Conservation (phyloP, 2,329 filamentous ascomycete genomes). For the Cytospora schulzeri region DNA sequence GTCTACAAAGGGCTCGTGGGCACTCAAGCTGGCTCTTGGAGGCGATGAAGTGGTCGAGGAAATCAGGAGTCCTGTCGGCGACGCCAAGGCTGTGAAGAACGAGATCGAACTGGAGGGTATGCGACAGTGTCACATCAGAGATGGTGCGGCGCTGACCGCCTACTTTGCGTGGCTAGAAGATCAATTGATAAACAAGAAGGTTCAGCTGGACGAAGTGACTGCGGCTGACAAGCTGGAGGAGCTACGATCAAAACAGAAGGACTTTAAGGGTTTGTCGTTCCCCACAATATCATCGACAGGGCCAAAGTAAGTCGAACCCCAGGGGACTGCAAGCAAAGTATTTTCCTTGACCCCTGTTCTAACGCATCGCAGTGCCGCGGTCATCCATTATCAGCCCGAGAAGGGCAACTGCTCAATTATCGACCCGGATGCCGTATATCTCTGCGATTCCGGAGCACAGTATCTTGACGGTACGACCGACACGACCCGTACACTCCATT, state of each 20-base stretch:
- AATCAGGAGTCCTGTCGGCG: constrained; percentile 80
- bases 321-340: background rate
- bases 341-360: background rate
- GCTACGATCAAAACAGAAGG: constrained; percentile 66
- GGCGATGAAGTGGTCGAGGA: constrained; percentile 86
- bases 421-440: constrained; percentile 82
- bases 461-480: constrained; percentile 96
- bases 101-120: constrained; percentile 87
- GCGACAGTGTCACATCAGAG: constrained; percentile 89
- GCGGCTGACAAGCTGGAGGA: constrained; percentile 90
- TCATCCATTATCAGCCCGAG: constrained; percentile 95
- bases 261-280: constrained; percentile 90
- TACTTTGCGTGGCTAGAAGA: constrained; percentile 98
- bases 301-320: constrained; percentile 57
- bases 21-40: constrained; percentile 80
- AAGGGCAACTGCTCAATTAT: constrained; percentile 78
- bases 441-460: constrained; percentile 97
- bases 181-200: constrained; percentile 74
- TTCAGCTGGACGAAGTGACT: constrained; percentile 79
- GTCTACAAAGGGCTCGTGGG: constrained; percentile 91
- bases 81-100: constrained; percentile 95
- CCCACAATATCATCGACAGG: constrained; percentile 95
- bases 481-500: constrained; percentile 90
- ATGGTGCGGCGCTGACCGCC: constrained; percentile 86
- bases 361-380: constrained; percentile 70